A percentile compares a stretch with the other conserved stretches of the same genome.
Conservation (phyloP, 371 early-diverging fungal genomes). For the Mortierella sp. region DNA sequence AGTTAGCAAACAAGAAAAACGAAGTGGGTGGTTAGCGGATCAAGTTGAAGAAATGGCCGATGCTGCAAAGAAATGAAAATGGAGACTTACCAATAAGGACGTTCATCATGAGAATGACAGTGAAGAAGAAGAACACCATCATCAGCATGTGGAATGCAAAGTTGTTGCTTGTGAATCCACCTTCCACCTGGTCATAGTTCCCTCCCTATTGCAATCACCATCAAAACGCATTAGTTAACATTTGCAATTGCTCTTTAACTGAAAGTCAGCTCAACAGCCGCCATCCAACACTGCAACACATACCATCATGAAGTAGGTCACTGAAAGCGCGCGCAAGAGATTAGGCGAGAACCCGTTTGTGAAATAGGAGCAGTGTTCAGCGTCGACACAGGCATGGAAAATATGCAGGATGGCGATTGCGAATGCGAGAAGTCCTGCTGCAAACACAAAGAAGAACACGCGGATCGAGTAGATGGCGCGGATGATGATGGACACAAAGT, state of each 20-base stretch:
- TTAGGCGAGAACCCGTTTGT: neutral
- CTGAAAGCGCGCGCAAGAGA: neutral
- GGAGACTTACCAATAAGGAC: conserved; percentile 28
- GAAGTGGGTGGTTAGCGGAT: neutral
- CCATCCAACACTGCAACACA: neutral
- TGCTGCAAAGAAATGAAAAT: neutral
- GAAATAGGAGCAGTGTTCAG: neutral
- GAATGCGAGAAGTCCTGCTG: conserved; percentile 3
- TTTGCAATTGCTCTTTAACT: too few relatives aligned
- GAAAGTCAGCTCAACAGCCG: too few relatives aligned
- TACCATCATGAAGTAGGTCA: conserved; percentile 20
- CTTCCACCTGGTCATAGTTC: neutral
- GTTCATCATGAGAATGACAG: conserved; percentile 31
- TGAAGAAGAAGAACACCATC: conserved; percentile 32
- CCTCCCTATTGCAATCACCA: neutral
- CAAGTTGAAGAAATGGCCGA: neutral
- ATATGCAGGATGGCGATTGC: conserved; percentile 15
- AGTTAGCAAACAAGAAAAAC: neutral
- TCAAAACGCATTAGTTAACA: neutral
- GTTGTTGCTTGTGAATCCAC: neutral
- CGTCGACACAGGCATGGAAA: neutral
- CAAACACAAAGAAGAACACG: conserved; percentile 15
- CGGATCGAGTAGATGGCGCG: conserved; percentile 2
- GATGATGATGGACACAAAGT: conserved; percentile 17
- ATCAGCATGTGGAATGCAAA: conserved; percentile 22